Percentiles rank a stretch among this genome's conserved stretches.
Evolutionary conservation across 139 green algal species (phyloP).

Genomic region (Chloropicon primus): DNA sequence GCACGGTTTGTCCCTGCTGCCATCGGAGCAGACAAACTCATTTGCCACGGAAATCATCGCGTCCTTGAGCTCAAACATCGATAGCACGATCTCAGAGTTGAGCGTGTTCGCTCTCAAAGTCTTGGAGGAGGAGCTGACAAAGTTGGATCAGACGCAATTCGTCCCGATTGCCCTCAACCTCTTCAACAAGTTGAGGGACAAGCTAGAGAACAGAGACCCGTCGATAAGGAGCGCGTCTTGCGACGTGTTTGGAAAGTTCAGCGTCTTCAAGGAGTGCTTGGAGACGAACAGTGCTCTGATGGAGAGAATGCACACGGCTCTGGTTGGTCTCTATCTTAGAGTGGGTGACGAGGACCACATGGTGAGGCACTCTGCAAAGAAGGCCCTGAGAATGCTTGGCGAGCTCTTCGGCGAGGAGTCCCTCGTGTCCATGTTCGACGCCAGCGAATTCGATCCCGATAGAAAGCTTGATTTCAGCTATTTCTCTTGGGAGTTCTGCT

Average conservation of each 20-base stretch:
- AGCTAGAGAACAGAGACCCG: background rate
- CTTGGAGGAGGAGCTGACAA: background rate
- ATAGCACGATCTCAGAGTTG: background rate
- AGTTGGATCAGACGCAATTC: background rate
- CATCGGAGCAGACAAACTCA: background rate
- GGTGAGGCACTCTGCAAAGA: background rate
- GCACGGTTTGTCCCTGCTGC: background rate
- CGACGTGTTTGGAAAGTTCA: background rate
- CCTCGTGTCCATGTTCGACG: background rate
- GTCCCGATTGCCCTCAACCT: background rate
- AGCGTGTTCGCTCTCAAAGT: background rate
- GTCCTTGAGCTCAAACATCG: background rate
- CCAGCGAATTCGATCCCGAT: background rate
- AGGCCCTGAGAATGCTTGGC: background rate
- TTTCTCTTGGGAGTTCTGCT: background rate
- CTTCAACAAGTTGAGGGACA: background rate
- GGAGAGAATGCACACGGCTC: background rate
- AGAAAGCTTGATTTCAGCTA: background rate
- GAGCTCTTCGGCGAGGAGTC: background rate
- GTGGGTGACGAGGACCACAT: background rate
- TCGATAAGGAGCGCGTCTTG: background rate
- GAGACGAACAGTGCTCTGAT: background rate
- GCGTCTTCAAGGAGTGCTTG: background rate
- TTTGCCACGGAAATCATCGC: background rate
- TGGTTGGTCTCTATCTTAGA: background rate